A percentile compares a stretch with the other conserved stretches of the same genome.
Evolutionary conservation across 352 stramenopile species (phyloP).

Genomic region (Phytophthora foliorum): DNA sequence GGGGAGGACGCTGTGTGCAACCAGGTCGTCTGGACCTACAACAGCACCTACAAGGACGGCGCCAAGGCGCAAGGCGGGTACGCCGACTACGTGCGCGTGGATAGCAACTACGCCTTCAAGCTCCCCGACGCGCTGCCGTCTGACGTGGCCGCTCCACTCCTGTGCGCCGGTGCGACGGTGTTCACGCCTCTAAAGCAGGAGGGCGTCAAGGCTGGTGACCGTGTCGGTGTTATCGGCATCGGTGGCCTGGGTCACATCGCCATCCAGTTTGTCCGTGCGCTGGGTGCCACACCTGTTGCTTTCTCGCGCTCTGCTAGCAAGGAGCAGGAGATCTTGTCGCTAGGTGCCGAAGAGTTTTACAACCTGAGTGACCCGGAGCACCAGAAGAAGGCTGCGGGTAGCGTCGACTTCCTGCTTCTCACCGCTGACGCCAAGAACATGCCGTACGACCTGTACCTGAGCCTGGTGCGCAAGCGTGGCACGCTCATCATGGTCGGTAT

Average conservation of each 20-base stretch:
- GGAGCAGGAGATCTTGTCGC: constrained; percentile 21
- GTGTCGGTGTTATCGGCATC: constrained; percentile 22
- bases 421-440: constrained; percentile 14
- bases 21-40: constrained; percentile 56
- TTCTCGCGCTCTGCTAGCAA: constrained; percentile 27
- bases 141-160: constrained; percentile 7
- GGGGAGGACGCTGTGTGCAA: constrained; percentile 74
- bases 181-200: constrained; percentile 25
- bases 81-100: constrained; percentile 30
- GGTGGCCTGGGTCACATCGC: constrained; percentile 15
- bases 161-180: constrained; percentile 21
- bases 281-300: constrained; percentile 17
- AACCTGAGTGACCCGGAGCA: constrained; percentile 17
- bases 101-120: constrained; percentile 36
- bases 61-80: constrained; percentile 33
- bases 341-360: constrained; percentile 29
- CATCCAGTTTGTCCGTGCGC: constrained; percentile 31
- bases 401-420: constrained; percentile 10
- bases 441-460: constrained; percentile 46
- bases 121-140: constrained; percentile 16
- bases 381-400: constrained; percentile 15
- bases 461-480: constrained; percentile 55
- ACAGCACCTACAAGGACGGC: constrained; percentile 51
- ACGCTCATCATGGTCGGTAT: constrained; percentile 58
- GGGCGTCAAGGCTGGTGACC: constrained; percentile 26